These are phyloP conservation scores for Pichia cephalocereana DNA, from an alignment of 805 yeast species.

Conservation along the genomic window DNA sequence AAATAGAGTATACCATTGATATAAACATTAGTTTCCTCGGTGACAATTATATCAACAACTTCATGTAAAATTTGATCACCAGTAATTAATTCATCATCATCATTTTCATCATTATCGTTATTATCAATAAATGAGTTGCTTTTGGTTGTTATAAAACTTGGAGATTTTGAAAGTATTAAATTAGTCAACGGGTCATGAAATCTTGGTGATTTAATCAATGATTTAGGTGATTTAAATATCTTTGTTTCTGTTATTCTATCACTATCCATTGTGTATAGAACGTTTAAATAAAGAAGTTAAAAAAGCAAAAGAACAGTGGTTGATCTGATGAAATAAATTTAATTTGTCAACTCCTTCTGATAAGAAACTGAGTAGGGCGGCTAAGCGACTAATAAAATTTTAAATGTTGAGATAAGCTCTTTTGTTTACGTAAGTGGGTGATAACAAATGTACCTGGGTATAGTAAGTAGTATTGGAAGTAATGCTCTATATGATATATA, in stretches of 20 bases:
- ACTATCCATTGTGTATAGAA: not conserved
- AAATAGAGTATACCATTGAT: constrained; percentile 35
- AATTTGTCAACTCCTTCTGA: no score
- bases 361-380: no score
- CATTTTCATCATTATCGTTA: not conserved
- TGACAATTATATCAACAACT: constrained; percentile 24
- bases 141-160: constrained; percentile 6
- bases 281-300: no score
- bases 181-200: constrained; percentile 3
- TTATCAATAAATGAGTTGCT: not conserved
- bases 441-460: no score
- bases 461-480: no score
- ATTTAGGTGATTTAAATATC: constrained; percentile 7
- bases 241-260: not conserved
- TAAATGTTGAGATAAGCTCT: no score
- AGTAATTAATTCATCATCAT: constrained; percentile 7
- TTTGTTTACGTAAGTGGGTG: no score
- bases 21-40: constrained; percentile 34
- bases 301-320: no score
- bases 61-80: constrained; percentile 21
- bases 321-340: no score
- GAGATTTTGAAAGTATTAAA: constrained; percentile 10
- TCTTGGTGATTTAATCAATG: constrained; percentile 5
- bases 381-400: no score
- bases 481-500: no score